Percentiles rank a stretch among this genome's conserved stretches.
Conservation (phyloP, 495 filamentous ascomycete genomes). For the Penicillium malachiteum region DNA sequence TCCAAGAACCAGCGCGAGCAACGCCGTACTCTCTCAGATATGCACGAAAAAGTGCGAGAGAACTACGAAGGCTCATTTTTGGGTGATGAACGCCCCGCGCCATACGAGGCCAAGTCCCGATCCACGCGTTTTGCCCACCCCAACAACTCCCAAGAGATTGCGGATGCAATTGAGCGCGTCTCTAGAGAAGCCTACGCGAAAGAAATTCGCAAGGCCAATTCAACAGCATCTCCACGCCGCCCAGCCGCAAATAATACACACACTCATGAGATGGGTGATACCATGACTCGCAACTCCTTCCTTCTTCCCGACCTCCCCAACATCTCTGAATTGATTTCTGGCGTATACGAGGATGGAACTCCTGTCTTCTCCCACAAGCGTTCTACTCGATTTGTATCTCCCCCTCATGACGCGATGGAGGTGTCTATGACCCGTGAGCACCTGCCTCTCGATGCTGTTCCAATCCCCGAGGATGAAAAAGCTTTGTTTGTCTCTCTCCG, state of each 20-base stretch:
- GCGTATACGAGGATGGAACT: slow-evolving; percentile 64
- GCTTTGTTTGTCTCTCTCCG: slow-evolving; percentile 66
- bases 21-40: slow-evolving; percentile 48
- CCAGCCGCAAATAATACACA: slow-evolving; percentile 8
- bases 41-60: slow-evolving; percentile 55
- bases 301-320: slow-evolving; percentile 68
- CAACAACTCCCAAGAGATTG: slow-evolving; percentile 47
- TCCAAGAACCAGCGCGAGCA: slow-evolving; percentile 38
- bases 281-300: slow-evolving; percentile 57
- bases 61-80: slow-evolving; percentile 55
- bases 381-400: slow-evolving; percentile 57
- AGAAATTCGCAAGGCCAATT: slow-evolving; percentile 31
- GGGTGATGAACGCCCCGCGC: slow-evolving; percentile 52
- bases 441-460: slow-evolving; percentile 58
- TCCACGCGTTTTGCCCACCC: slow-evolving; percentile 55
- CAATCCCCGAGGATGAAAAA: slow-evolving; percentile 67
- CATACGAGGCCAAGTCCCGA: slow-evolving; percentile 43
- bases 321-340: slow-evolving; percentile 69
- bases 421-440: slow-evolving; percentile 42
- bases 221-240: slow-evolving; percentile 24
- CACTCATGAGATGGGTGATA: slow-evolving; percentile 35
- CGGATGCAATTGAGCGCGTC: slow-evolving; percentile 44
- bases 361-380: slow-evolving; percentile 58
- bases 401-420: slow-evolving; percentile 39
- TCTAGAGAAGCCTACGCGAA: slow-evolving; percentile 41